A percentile compares a stretch with the other conserved stretches of the same genome.
Evolutionary conservation across 768 basidiomycete species (phyloP).

Genomic region (Rubroboletus pulcherrimus): DNA sequence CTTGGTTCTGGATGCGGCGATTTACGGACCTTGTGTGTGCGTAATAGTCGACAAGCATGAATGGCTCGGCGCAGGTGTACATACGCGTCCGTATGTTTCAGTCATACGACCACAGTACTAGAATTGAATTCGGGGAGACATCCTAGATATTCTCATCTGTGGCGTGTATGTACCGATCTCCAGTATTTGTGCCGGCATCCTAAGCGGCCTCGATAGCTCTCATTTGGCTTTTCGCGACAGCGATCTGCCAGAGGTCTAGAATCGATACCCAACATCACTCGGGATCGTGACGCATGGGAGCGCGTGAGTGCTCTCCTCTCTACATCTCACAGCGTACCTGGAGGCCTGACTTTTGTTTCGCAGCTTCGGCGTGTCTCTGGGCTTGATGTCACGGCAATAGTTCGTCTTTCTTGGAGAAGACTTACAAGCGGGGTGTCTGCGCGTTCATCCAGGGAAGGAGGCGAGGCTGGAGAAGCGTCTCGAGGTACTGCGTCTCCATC

Average conservation of each 20-base stretch:
- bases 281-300: conserved; percentile 31
- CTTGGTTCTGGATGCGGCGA: neutral
- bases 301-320: conserved; percentile 32
- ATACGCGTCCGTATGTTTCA: neutral
- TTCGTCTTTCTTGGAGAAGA: conserved; percentile 33
- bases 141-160: neutral
- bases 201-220: neutral
- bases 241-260: conserved; percentile 16
- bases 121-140: neutral
- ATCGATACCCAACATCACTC: conserved; percentile 27
- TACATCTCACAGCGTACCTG: conserved; percentile 28
- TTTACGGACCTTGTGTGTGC: neutral
- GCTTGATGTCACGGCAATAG: conserved; percentile 29
- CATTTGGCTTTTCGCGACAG: conserved; percentile 5
- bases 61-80: neutral
- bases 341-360: conserved; percentile 25
- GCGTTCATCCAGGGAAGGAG: conserved; percentile 32
- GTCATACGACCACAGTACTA: neutral
- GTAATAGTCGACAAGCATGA: neutral
- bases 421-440: conserved; percentile 34
- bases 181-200: neutral
- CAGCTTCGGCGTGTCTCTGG: conserved; percentile 23
- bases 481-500: neutral
- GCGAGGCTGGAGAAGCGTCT: conserved; percentile 15
- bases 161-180: neutral